phyloP scores from a whole-genome alignment of 495 filamentous ascomycete species.

The Lophiostoma macrostomum region DNA sequence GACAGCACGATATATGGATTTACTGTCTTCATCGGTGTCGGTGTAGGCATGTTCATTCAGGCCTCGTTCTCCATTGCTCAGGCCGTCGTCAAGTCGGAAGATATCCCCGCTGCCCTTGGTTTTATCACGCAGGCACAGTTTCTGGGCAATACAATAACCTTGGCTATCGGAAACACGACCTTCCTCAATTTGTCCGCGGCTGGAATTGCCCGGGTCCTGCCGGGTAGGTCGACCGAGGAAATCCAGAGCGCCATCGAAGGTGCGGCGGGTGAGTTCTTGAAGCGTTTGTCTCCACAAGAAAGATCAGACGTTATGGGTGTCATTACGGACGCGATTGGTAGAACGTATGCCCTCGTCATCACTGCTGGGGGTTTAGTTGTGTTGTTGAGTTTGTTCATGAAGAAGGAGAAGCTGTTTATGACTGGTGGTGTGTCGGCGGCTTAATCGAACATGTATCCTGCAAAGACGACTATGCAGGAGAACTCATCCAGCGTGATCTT shows the following conservation, averaged over 20 bases:
- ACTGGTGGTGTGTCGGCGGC: slow-evolving; percentile 16
- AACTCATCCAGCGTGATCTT: no score
- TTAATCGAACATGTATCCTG: not conserved
- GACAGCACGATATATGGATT: slow-evolving; percentile 53
- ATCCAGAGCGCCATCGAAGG: slow-evolving; percentile 49
- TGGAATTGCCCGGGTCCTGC: slow-evolving; percentile 3
- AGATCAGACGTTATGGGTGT: slow-evolving; percentile 45
- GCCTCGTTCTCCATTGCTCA: slow-evolving; percentile 55
- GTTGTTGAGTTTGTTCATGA: slow-evolving; percentile 51
- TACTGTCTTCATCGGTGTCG: slow-evolving; percentile 52
- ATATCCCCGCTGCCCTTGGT: slow-evolving; percentile 38
- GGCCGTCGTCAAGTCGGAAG: slow-evolving; percentile 39
- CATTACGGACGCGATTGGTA: slow-evolving; percentile 51
- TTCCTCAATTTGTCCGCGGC: slow-evolving; percentile 1
- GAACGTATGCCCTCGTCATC: slow-evolving; percentile 51
- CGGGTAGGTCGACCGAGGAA: not conserved
- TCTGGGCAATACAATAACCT: slow-evolving; percentile 48
- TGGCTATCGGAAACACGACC: not conserved
- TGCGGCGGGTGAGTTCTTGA: slow-evolving; percentile 44
- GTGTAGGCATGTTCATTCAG: slow-evolving; percentile 53
- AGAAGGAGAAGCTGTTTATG: slow-evolving; percentile 52
- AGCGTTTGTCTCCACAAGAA: slow-evolving; percentile 37
- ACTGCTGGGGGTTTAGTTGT: slow-evolving; percentile 48
- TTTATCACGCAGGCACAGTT: slow-evolving; percentile 57
- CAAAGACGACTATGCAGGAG: not conserved